phyloP scores from a whole-genome alignment of 169 alveolate genomes.

The Cryptosporidium sp. region DNA sequence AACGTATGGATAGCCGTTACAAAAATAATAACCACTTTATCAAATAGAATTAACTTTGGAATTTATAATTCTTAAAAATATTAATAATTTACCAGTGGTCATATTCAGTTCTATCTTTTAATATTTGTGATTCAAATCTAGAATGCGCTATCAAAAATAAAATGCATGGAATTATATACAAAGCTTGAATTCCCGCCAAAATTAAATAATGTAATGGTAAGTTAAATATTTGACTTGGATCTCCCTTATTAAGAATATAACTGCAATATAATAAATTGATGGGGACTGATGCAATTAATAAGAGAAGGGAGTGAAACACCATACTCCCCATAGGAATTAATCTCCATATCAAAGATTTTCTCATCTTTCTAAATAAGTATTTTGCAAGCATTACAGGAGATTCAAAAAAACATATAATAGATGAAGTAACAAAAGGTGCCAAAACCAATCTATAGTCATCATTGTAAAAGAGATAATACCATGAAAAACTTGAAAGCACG shows the following conservation, averaged over 20 bases:
- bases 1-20: background rate
- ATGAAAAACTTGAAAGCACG: slow-evolving; percentile 37
- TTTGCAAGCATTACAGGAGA: slow-evolving; percentile 72
- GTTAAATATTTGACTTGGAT: slow-evolving; percentile 40
- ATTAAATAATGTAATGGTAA: slow-evolving; percentile 42
- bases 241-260: slow-evolving; percentile 46
- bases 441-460: slow-evolving; percentile 51
- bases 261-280: slow-evolving; percentile 48
- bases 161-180: slow-evolving; percentile 59
- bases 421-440: slow-evolving; percentile 57
- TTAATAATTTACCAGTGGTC: slow-evolving; percentile 31
- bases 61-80: background rate
- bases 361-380: slow-evolving; percentile 64
- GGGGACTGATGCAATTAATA: slow-evolving; percentile 42
- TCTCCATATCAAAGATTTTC: slow-evolving; percentile 52
- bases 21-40: background rate
- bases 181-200: slow-evolving; percentile 47
- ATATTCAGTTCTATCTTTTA: slow-evolving; percentile 69
- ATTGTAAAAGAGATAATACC: slow-evolving; percentile 57
- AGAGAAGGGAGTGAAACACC: slow-evolving; percentile 50
- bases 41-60: too few species aligned
- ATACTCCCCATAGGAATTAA: slow-evolving; percentile 66
- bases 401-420: slow-evolving; percentile 65
- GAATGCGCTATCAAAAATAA: slow-evolving; percentile 57
- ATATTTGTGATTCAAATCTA: slow-evolving; percentile 52